Conservation (phyloP, 2,329 filamentous ascomycete genomes). For the Trichothecium sympodiale region DNA sequence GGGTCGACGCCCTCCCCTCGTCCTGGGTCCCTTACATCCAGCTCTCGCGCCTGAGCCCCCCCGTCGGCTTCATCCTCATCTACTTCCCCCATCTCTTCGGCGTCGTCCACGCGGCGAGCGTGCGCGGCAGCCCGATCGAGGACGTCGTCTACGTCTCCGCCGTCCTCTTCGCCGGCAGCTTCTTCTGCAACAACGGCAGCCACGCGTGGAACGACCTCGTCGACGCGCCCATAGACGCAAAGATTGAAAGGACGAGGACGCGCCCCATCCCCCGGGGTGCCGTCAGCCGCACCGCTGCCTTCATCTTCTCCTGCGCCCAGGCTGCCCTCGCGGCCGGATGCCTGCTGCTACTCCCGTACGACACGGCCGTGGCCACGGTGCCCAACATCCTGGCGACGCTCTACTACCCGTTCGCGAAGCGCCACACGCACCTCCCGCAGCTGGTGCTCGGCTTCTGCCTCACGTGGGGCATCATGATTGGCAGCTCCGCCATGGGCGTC, state of each 20-base stretch:
- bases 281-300: constrained; percentile 14
- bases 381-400: constrained; percentile 15
- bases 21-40: background rate
- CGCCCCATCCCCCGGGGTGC: constrained; percentile 23
- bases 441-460: constrained; percentile 22
- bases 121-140: background rate
- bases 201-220: constrained; percentile 23
- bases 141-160: background rate
- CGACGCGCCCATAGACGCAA: constrained; percentile 20
- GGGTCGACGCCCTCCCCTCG: no score
- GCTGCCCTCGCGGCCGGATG: constrained; percentile 11
- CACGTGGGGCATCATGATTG: constrained; percentile 19
- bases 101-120: constrained; percentile 44
- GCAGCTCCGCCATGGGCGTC: constrained; percentile 14
- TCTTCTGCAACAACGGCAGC: constrained; percentile 20
- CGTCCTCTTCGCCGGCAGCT: constrained; percentile 9
- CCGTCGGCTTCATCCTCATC: constrained; percentile 5
- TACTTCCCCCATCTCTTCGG: constrained; percentile 52
- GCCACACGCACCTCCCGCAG: constrained; percentile 22
- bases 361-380: constrained; percentile 13
- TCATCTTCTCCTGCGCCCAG: constrained; percentile 17
- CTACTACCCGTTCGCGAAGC: constrained; percentile 24
- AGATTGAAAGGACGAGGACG: constrained; percentile 16
- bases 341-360: constrained; percentile 9
- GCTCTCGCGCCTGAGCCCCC: background rate